Conservation (phyloP, 2,329 filamentous ascomycete genomes). For the Cladophialophora bantiana region DNA sequence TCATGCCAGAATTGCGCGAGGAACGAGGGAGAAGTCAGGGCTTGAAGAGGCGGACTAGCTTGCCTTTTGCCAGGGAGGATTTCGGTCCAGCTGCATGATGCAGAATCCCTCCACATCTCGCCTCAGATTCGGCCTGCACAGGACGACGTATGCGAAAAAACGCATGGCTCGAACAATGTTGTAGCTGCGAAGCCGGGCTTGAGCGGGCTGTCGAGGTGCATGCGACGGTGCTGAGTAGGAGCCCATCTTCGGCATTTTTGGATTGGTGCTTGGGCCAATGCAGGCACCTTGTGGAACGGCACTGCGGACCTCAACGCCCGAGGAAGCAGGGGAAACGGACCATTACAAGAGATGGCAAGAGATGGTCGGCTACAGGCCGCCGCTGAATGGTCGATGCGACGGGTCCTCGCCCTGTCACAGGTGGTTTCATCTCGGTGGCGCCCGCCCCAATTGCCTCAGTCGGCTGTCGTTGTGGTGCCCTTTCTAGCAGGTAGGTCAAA, state of each 20-base stretch:
- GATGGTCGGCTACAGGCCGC: conserved; percentile 32
- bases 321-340: conserved; percentile 26
- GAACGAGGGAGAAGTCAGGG: conserved; percentile 12
- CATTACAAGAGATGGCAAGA: conserved; percentile 33
- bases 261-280: conserved; percentile 29
- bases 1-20: conserved; percentile 4
- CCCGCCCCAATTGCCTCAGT: conserved; percentile 26
- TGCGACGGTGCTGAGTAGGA: conserved; percentile 27
- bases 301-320: conserved; percentile 34
- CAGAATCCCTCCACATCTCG: conserved; percentile 31
- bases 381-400: conserved; percentile 29
- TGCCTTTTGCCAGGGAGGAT: conserved; percentile 17
- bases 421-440: conserved; percentile 32
- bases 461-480: conserved; percentile 16
- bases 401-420: conserved; percentile 31
- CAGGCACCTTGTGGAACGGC: conserved; percentile 32
- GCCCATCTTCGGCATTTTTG: conserved; percentile 29
- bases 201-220: conserved; percentile 24
- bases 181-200: conserved; percentile 21
- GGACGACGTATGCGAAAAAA: conserved; percentile 25
- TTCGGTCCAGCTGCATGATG: conserved; percentile 29
- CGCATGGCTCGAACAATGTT: conserved; percentile 27
- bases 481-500: conserved; percentile 11
- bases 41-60: conserved; percentile 22
- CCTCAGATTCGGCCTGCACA: conserved; percentile 32